phyloP scores from a whole-genome alignment of 202 grass and related monocot genomes.

The Cymbopogon flexuosus region DNA sequence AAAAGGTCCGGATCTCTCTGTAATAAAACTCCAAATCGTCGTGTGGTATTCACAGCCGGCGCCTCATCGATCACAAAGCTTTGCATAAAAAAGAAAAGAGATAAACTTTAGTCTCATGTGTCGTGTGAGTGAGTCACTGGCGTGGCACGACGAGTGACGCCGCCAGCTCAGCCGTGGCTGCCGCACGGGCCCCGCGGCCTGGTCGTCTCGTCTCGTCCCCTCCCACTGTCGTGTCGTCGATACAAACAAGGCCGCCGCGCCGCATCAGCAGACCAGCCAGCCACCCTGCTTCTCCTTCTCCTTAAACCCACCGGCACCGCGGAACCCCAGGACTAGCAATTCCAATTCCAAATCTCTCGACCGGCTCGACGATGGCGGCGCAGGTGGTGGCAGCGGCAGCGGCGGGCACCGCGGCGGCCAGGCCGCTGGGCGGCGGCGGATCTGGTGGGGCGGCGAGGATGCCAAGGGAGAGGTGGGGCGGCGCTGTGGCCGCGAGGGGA shows the following conservation, averaged over 20 bases:
- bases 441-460: slow-evolving; percentile 44
- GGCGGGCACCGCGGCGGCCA: slow-evolving; percentile 26
- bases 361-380: slow-evolving; percentile 42
- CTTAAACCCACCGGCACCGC: slow-evolving; percentile 23
- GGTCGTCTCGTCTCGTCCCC: too few species aligned
- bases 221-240: too few species aligned
- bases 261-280: not conserved
- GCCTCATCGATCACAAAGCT: not conserved
- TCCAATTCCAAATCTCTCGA: not conserved
- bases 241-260: too few species aligned
- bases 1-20: not conserved
- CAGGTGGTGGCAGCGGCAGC: slow-evolving; percentile 57
- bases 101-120: too few species aligned
- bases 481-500: slow-evolving; percentile 13
- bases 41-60: not conserved
- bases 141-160: too few species aligned
- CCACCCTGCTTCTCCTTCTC: not conserved
- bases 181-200: too few species aligned
- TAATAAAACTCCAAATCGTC: not conserved
- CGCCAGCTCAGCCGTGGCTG: too few species aligned
- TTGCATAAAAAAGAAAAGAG: not conserved
- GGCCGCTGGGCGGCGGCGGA: slow-evolving; percentile 14
- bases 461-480: slow-evolving; percentile 38
- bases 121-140: too few species aligned
- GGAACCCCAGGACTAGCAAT: not conserved